Base-by-base conservation (phyloP, 2,329 filamentous ascomycete genomes). In the Fusarium buharicum region DNA sequence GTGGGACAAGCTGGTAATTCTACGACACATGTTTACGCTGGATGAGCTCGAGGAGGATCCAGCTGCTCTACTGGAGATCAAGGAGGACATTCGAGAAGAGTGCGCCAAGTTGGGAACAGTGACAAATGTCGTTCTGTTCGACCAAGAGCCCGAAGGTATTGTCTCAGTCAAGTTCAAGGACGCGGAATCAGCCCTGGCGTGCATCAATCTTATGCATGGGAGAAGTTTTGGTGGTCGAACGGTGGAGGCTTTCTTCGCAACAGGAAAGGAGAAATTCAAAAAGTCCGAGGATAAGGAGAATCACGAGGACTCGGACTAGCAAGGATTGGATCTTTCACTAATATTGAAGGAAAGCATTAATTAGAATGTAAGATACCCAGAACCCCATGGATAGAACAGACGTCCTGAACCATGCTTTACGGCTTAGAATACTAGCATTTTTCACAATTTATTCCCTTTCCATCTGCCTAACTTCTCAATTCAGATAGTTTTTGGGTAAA, bases 11-110 rank as follows among this genome's bases (percentile, higher is more conserved):
- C 82, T 91, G 14, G 93, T 97, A 24, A 88, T 98, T 55, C 79
- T 99, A 63, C 92, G 92, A 73, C 88, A 96, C 77, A 96, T 97
- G 90, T 99, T 99, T 77, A 96, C 92, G 2, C 82, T 94, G 37
- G 74, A 89, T 60, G 92, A 97, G 78, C 82, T 98, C 22, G 88
- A 93, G 67, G 91, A 96, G 72, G 93, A 98, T 70, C 87, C 91
- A 2, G 87, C 88, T 1, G 91, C 90, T 2, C 84, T 96, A 57
- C 81, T 96, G 33, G 94, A 98, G 62, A 96, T 98, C 78, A 96
- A 96, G 73, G 90, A 97, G 74, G 95, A 99, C 73, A 91, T 98
- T 52, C 86, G 91, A 40, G 92, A 97, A 46, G 93, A 97, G 76
- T 96, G 92, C 74, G 83, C 86, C 55, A 96, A 96, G 77, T 81